Conservation (phyloP, 1,284 basidiomycete species). For the Cryptococcus sp. region DNA sequence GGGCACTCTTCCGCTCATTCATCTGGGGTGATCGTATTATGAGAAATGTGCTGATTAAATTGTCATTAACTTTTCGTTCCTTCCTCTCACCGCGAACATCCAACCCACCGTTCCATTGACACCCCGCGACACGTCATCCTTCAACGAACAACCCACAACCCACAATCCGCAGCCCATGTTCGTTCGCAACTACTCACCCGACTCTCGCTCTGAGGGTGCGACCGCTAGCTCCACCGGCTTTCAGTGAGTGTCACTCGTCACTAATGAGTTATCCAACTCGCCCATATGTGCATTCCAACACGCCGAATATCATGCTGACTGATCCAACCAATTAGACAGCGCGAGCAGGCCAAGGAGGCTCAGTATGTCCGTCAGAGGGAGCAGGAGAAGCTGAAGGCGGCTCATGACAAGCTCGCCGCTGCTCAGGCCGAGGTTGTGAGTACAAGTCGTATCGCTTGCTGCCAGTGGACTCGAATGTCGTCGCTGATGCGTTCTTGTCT, state of each 20-base stretch:
- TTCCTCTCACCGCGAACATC: not conserved
- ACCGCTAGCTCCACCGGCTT: constrained; percentile 47
- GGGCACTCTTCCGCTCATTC: not conserved
- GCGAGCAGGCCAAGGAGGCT: constrained; percentile 50
- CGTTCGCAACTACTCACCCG: constrained; percentile 42
- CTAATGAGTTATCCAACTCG: not conserved
- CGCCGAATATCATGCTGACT: not conserved
- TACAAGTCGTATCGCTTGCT: not conserved
- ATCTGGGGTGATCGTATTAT: not conserved
- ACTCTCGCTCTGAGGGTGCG: constrained; percentile 39
- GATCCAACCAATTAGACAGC: constrained; percentile 25
- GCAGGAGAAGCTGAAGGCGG: constrained; percentile 20
- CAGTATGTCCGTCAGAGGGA: constrained; percentile 44
- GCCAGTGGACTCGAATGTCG: not conserved
- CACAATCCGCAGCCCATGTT: constrained; percentile 26
- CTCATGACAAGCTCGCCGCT: constrained; percentile 27
- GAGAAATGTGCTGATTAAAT: not conserved
- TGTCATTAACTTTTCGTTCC: not conserved
- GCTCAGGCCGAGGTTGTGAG: constrained; percentile 46
- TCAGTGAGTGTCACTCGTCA: constrained; percentile 30
- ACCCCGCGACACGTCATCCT: not conserved
- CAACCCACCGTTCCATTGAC: not conserved
- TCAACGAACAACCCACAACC: too few species aligned
- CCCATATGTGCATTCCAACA: not conserved
- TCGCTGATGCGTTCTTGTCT: not conserved